Base-by-base conservation (phyloP, 345 rosid species). In the Acer yangbiense region DNA sequence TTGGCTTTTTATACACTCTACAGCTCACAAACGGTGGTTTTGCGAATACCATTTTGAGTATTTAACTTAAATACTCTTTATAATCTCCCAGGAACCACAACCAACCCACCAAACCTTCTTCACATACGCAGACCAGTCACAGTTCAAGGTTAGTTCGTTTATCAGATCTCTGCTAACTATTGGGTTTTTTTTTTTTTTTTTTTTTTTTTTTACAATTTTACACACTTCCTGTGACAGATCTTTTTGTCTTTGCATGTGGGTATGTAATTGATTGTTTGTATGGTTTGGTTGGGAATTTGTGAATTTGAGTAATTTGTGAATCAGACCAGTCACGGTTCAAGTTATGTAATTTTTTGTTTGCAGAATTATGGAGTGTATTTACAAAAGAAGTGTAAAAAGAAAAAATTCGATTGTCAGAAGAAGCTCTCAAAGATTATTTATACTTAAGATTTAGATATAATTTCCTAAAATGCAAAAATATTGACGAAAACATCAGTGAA, bases 101-200 rank as follows among this genome's bases (percentile, higher is more conserved):
- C 61, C n/a, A 13, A 64, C 4, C 32, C 48, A 3, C 72, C 1
- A 9, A 10, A 0, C 14, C 71, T 41, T 68, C 52, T 6, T 32
- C 60, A 72, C 65, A 13, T 4, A 58, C 3, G 13, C 6, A 39
- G 75, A 21, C 7, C 7, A 20, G 32, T 14, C 66, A 60, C 39
- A 41, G 67, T 41, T 41, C 4, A 72, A 72, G 76, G 76, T 60
- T 60, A 54, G 76, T 72, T 60, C 3, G n/a, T 72, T 72, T 39
- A n/a, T 41, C 67, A 61, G 67, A 72, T 72, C 67, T 72, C 57
- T 13, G 21, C 14, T 11, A 52, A 52, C 52, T 27, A 29, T 12
- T 57, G 17, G 3, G 5, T 29, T 2, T 29, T 29, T 29, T 29
- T 29, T 2, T 29, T 3, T 29, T 29, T 2, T 29, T 29, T 2